These are phyloP conservation scores for Neurospora sp. DNA, from an alignment of 2,329 filamentous ascomycete genomes.

Conservation along the genomic window DNA sequence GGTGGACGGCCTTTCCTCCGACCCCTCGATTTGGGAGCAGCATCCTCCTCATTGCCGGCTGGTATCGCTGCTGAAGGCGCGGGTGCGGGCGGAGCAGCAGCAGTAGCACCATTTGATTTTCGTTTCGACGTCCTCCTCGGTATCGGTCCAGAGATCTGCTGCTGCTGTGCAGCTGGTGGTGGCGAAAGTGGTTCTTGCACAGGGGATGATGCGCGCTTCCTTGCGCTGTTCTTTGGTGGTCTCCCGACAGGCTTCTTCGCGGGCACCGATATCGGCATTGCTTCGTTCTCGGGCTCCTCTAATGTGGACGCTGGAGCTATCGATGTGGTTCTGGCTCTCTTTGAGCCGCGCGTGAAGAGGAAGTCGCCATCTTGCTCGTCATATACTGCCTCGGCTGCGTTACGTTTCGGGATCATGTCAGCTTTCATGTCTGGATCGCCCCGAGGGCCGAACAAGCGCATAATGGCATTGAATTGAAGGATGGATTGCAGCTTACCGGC, in stretches of 20 bases:
- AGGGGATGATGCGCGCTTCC: slow-evolving; percentile 21
- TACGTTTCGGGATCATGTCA: slow-evolving; percentile 7
- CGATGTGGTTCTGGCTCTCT: slow-evolving; percentile 48
- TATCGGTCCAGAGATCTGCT: slow-evolving; percentile 10
- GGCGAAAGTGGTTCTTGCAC: slow-evolving; percentile 11
- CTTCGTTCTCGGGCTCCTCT: slow-evolving; percentile 30
- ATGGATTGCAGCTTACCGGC: slow-evolving; percentile 39
- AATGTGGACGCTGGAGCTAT: slow-evolving; percentile 1
- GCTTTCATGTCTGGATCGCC: slow-evolving; percentile 23
- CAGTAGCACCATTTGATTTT: slow-evolving; percentile 30
- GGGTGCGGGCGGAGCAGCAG: slow-evolving; percentile 24
- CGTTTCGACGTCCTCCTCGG: slow-evolving; percentile 24
- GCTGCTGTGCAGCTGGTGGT: slow-evolving; percentile 3
- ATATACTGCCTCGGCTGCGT: slow-evolving; percentile 32
- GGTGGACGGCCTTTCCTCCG: slow-evolving; percentile 22
- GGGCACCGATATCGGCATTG: slow-evolving; percentile 27
- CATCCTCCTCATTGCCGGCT: slow-evolving; percentile 22
- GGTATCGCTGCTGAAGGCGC: neutral
- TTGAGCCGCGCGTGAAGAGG: slow-evolving; percentile 59
- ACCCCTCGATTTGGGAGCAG: slow-evolving; percentile 25
- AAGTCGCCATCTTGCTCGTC: slow-evolving; percentile 74
- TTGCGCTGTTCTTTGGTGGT: slow-evolving; percentile 20
- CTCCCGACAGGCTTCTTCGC: slow-evolving; percentile 24
- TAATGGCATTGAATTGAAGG: neutral
- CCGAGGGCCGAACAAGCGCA: slow-evolving; percentile 10